Base-by-base conservation (phyloP, 1,284 basidiomycete genomes). In the Heterobasidion parviporum region DNA sequence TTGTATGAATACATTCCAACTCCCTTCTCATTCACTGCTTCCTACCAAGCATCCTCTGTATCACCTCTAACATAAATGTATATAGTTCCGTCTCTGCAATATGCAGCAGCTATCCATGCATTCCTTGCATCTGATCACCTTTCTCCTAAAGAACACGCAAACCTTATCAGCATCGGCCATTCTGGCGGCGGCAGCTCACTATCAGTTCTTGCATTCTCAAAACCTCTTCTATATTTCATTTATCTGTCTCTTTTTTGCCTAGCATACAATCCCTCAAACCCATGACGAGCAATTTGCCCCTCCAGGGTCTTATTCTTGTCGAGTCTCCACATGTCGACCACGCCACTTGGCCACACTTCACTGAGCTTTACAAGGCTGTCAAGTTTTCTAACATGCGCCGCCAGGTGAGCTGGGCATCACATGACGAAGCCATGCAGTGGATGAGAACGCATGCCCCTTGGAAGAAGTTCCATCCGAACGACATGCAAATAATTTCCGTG, bases 141-240 rank as follows among this genome's bases (percentile, higher is more conserved):
- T 9, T 56, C 56, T 15, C 8, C 54, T 34, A 26, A 38, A 8
- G 61, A 62, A n/a, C 55, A 58, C 33, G 38, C 38, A 6, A 60
- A 61, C 35, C 50, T 64, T 8, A 54, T 62, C 14, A 59, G 56
- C 9, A 47, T 64, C 16, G 60, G 60, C n/a, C 59, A 62, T 53
- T 62, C 61, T 14, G 62, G 61, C 4, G 61, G 62, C 8, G 55
- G 58, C n/a, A 60, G 43, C n/a, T n/a, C 46, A 6, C 33, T 54
- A 44, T 38, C 20, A 15, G 53, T 48, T 6, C 3, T 35, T 34
- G 8, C 41, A 43, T 20, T 32, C 14, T 14, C 52, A 6, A 8
- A 12, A 9, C 8, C 34, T 5, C 8, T 9, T 32, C 34, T 38
- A 14, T 14, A 14, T 38, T 34, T 51, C 20, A 33, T 51, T 32